Conservation (phyloP, 768 basidiomycete species). For the Zangia roseola region DNA sequence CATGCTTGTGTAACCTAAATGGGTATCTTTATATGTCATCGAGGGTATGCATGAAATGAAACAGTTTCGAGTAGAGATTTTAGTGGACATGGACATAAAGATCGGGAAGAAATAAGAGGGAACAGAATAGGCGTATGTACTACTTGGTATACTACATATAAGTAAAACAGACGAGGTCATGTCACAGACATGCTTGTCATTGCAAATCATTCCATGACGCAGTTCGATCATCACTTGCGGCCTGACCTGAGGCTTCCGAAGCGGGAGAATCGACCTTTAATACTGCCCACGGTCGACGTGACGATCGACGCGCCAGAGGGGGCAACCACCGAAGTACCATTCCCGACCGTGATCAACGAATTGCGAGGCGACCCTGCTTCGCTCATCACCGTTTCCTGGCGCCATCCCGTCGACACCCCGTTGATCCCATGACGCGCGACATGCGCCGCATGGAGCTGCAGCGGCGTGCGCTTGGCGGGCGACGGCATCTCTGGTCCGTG, state of each 20-base stretch:
- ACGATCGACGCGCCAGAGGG: conserved; percentile 57
- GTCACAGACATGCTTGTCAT: neutral
- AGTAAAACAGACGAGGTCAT: neutral
- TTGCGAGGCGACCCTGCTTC: conserved; percentile 62
- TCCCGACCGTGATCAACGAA: conserved; percentile 73
- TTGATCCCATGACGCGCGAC: conserved; percentile 81
- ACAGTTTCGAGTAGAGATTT: conserved; percentile 9
- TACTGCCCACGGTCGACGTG: conserved; percentile 62
- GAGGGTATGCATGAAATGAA: conserved; percentile 20
- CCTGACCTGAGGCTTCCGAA: conserved; percentile 70
- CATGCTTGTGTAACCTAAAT: conserved; percentile 5
- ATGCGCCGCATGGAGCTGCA: conserved; percentile 80
- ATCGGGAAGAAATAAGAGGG: neutral
- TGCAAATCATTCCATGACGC: neutral
- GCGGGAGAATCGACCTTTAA: conserved; percentile 72
- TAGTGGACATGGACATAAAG: neutral
- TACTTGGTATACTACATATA: conserved; percentile 7
- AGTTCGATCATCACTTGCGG: conserved; percentile 27
- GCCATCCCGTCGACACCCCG: conserved; percentile 76
- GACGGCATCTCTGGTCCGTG: conserved; percentile 5
- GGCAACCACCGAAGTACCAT: conserved; percentile 35
- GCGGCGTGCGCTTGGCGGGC: conserved; percentile 61
- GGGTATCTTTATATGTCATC: conserved; percentile 19
- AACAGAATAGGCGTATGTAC: neutral
- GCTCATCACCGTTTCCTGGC: conserved; percentile 45